Evolutionary conservation across 2,329 filamentous ascomycete species (phyloP), one percentile per base, ranked within the genome.

Genomic region (Daldinia sp.): DNA sequence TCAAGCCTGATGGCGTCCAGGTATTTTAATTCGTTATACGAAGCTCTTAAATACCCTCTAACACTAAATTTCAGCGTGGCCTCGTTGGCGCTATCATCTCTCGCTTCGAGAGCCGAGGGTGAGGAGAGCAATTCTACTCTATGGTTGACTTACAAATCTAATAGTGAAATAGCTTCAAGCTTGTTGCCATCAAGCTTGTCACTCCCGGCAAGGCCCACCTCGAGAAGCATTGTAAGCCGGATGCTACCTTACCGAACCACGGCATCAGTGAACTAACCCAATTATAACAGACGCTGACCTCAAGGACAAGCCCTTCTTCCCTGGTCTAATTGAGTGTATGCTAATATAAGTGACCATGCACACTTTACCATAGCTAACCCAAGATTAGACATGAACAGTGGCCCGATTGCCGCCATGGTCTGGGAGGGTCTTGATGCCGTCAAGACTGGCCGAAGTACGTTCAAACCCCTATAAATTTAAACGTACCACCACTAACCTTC

Each of bases 1-100:
- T 99, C 90, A 99, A 99, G 94, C 96, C 95, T 79, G 96, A 98
- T 87, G 96, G 96, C 84, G 96, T 98, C 86, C 96, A 98, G 91
- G 94, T 97, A 91, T 85, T 68, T 67, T 51, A 54, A 58, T 46
- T 42, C 23, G 10, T 30, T 7, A 12, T 58, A 44, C 33, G 41
- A 62, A 60, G 63, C 50, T 23, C 35, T 50, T 61, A 26, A 65
- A 70, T 44, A 68, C 54, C 23, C 78, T 65, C 72, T 76, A 78
- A 74, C 70, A 10, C 63, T 33, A 48, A 41, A 56, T 57, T 68
- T 30, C 81, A 98, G 94, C 95, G 96, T 87, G 96, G 96, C 87
- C 93, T 99, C 81, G 86, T 99, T 84, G 96, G 95, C 82, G 92
- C 93, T 86, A 99, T 99, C 90, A 92, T 99, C 89, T 89, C 89